Evolutionary conservation across 345 rosid species (phyloP).

Genomic region (Fremontodendron californicum): DNA sequence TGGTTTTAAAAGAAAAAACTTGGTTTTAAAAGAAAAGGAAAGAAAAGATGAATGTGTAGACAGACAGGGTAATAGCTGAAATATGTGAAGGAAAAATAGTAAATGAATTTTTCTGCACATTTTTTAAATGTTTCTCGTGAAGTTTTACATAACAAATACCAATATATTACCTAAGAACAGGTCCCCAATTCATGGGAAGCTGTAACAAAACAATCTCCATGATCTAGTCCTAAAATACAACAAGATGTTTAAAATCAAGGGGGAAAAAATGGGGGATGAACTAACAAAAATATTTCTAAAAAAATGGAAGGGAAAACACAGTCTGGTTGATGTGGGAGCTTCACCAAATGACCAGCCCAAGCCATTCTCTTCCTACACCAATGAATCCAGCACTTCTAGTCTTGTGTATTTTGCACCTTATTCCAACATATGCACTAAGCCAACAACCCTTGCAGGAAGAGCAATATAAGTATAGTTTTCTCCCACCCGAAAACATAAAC

Average conservation of each 20-base stretch:
- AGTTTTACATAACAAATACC: slow-evolving; percentile 37
- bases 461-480: slow-evolving; percentile 29
- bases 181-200: slow-evolving; percentile 43
- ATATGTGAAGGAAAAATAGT: slow-evolving; percentile 4
- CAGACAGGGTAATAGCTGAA: too few relatives aligned
- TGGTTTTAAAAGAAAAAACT: too few relatives aligned
- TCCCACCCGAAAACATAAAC: slow-evolving; percentile 33
- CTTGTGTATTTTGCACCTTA: slow-evolving; percentile 25
- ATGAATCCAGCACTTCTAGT: slow-evolving; percentile 17
- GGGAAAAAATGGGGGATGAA: slow-evolving; percentile 18
- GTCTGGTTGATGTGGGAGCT: slow-evolving; percentile 24
- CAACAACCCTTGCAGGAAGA: slow-evolving; percentile 33
- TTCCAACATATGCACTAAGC: slow-evolving; percentile 25
- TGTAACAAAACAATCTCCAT: slow-evolving; percentile 47
- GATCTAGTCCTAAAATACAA: slow-evolving; percentile 45
- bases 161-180: slow-evolving; percentile 34
- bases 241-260: slow-evolving; percentile 20
- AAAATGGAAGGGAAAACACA: slow-evolving; percentile 7
- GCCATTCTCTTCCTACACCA: slow-evolving; percentile 34
- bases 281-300: slow-evolving; percentile 21
- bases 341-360: slow-evolving; percentile 17
- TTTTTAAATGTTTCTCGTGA: slow-evolving; percentile 38
- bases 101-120: slow-evolving; percentile 48
- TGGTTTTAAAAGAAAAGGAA: too few relatives aligned
- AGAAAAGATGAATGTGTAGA: too few relatives aligned